Percentiles rank a stretch among this genome's conserved stretches.
These are phyloP conservation scores for Pichia sp. DNA, from an alignment of 1,139 yeast genomes.

Conservation along the genomic window DNA sequence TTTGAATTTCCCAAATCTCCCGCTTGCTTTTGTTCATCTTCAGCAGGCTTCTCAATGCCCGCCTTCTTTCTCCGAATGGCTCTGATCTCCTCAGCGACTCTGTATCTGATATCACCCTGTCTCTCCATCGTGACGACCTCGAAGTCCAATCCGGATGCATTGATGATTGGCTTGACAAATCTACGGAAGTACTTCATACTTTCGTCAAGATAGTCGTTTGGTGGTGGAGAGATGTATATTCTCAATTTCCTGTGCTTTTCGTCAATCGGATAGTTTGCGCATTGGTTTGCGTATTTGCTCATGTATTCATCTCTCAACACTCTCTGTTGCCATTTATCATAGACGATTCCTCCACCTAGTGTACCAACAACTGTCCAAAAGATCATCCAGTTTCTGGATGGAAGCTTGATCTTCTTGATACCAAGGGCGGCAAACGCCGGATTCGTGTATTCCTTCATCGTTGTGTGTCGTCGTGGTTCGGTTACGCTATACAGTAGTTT, in stretches of 20 bases:
- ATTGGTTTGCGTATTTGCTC: conserved; percentile 47
- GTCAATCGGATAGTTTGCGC: conserved; percentile 36
- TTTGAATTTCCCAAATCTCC: no score
- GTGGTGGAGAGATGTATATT: conserved; percentile 92
- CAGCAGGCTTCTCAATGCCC: conserved; percentile 21
- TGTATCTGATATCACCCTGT: conserved; percentile 84
- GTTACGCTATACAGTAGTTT: not conserved
- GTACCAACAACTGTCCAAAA: conserved; percentile 74
- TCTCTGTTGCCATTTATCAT: conserved; percentile 75
- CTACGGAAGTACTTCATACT: conserved; percentile 73
- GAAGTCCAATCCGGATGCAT: conserved; percentile 84
- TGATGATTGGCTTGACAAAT: conserved; percentile 83
- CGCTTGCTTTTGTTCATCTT: no score
- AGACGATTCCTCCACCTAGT: conserved; percentile 69
- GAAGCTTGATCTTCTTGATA: conserved; percentile 69
- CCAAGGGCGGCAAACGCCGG: conserved; percentile 94
- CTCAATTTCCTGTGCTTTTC: conserved; percentile 72
- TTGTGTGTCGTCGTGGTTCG: not conserved
- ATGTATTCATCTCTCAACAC: conserved; percentile 67
- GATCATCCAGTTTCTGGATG: conserved; percentile 91
- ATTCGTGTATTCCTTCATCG: conserved; percentile 49
- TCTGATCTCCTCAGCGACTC: conserved; percentile 83
- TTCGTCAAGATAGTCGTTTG: conserved; percentile 83
- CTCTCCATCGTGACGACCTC: conserved; percentile 72
- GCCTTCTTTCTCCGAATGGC: conserved; percentile 44